Evolutionary conservation across 2,329 filamentous ascomycete species (phyloP), one percentile per base, ranked within the genome.

Genomic region (Colletotrichum zoysiae): DNA sequence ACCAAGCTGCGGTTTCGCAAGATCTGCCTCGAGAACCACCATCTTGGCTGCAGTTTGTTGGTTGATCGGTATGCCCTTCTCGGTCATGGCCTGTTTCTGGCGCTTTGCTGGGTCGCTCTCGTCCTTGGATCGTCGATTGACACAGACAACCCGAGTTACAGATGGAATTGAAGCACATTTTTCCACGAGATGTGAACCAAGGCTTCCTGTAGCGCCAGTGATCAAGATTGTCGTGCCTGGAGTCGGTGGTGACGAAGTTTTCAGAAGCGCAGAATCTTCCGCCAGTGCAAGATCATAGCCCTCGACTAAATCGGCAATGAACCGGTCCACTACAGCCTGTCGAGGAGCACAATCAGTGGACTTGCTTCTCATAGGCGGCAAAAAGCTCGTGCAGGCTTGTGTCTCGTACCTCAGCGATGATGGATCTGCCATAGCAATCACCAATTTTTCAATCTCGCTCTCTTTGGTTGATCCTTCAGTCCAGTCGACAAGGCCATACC

Each of bases 1-100:
- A 0, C 86, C 87, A 0, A 89, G 80, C 3, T 74, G 66, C 0
- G 81, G 77, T 42, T 85, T 83, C 2, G 53, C 35, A 11, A 56
- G 53, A 20, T 56, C 53, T 5, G 53, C 53, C 53, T 56, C 53
- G 8, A 56, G n/a, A 16, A 56, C 30, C 11, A 38, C 30, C 53
- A 56, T 35, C 53, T 56, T 38, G 33, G 30, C 33, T 20, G 53
- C 33, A 11, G 53, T 18, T 14, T 38, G 30, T 35, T 8, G 7
- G 18, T 26, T 38, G 53, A 56, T 16, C 7, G 53, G 8, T 20
- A 56, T 38, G 14, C 53, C 53, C 7, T 38, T 56, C 33, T 56
- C 53, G 2, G 2, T 5, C 53, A 56, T 56, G 14, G 33, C 20
- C 38, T 56, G 53, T 56, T 18, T 6, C 33, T 69, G 67, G 14